A percentile compares a stretch with the other conserved stretches of the same genome.
Evolutionary conservation across 129 eudicot species (phyloP).

Genomic region (Arctium minus): DNA sequence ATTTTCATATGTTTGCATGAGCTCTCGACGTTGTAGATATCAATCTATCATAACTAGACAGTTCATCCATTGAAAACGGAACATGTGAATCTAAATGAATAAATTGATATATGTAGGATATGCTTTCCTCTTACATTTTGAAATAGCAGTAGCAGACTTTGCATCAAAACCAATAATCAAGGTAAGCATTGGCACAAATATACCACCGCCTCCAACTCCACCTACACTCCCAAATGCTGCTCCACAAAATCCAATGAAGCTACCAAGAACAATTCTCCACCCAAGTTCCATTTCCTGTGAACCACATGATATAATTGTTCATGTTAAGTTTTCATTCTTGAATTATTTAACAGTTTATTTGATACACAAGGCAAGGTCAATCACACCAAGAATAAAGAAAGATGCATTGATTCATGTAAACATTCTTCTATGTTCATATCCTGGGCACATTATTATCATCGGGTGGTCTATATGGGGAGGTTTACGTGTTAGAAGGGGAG

Average conservation of each 20-base stretch:
- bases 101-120: background rate
- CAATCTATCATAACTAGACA: background rate
- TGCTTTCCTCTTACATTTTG: slow-evolving; percentile 64
- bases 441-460: background rate
- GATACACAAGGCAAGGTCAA: slow-evolving; percentile 7
- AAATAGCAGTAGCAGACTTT: slow-evolving; percentile 91
- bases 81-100: background rate
- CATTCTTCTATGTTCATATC: background rate
- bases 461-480: background rate
- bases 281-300: slow-evolving; percentile 74
- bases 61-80: background rate
- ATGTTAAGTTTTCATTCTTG: background rate
- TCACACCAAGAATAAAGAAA: background rate
- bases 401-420: background rate
- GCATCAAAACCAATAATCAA: slow-evolving; percentile 89
- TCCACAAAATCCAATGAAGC: slow-evolving; percentile 82
- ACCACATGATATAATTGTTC: slow-evolving; percentile 7
- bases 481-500: background rate
- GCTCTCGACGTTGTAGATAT: background rate
- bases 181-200: slow-evolving; percentile 88
- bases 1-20: background rate
- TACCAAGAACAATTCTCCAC: slow-evolving; percentile 74
- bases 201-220: slow-evolving; percentile 97
- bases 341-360: background rate
- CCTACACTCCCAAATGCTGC: slow-evolving; percentile 99